Base-by-base conservation (phyloP, 768 basidiomycete species). In the Kwoniella bestiolae region DNA sequence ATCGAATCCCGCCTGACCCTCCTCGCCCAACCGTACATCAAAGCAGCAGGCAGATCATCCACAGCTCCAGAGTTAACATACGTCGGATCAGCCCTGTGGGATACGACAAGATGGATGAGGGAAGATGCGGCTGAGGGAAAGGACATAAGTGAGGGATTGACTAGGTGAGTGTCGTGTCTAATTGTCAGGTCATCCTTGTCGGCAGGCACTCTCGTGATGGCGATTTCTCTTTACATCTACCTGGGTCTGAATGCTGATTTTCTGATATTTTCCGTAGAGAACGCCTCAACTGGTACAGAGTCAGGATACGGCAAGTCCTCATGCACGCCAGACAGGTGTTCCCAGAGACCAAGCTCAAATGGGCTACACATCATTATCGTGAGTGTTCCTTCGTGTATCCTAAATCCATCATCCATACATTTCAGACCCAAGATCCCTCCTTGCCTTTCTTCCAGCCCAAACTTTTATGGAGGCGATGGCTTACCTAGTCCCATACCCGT, bases 351-450 rank as follows among this genome's bases (percentile, higher is more conserved):
- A 31, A 47, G 28, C 51, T 71, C 21, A 53, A 65, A 31, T 71
- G 70, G 70, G 35, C 67, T 5, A 62, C 66, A 18, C 66, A 71
- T 63, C 63, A 67, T 51, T 71, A 71, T 47, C 70, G 70, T 71
- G 32, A 53, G 70, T 63, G 9, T 12, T 28, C 23, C 16, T 51
- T 28, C 18, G 5, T 23, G 31, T 29, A 47, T 16, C 3, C 9
- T 34, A 55, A 14, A 3, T 29, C 6, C 8, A 9, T 21, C 23
- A 5, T 47, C 51, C 51, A n/a, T 6, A 18, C 25, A 18, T 11
- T 50, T 8, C 7, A n/a, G 7, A n/a, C n/a, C n/a, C n/a, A n/a
- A n/a, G n/a, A n/a, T n/a, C n/a, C n/a, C n/a, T n/a, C n/a, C n/a
- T n/a, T n/a, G n/a, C n/a, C n/a, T n/a, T n/a, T n/a, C n/a, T n/a